Base-by-base conservation (phyloP, 2,329 filamentous ascomycete species). In the Nothomitra cinnamomea region DNA sequence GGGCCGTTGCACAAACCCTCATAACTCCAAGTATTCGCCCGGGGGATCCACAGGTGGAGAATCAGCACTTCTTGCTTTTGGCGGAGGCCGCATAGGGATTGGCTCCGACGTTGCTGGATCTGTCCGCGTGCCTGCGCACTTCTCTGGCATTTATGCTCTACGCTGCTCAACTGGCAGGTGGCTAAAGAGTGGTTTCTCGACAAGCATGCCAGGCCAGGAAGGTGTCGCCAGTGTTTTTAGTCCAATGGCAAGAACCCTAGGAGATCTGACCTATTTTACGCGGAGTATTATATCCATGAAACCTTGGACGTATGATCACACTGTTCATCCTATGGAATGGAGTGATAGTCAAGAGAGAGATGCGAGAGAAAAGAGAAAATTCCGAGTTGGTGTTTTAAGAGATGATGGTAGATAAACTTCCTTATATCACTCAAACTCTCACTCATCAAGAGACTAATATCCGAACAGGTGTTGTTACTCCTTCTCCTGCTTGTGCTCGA, bases 161-260 rank as follows among this genome's bases (percentile, higher is more conserved):
- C 80, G 85, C 36, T 95, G 89, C 68, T 89, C 85, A 2, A 94
- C 86, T 1, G 89, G 90, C 1, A 77, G 89, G 50, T 95, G 89
- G 87, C 87, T 87, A 1, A 94, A 94, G 66, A 75, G 79, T 42
- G 87, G 87, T 8, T 81, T 87, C 64, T 78, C 78, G 57, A 95
- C 89, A 0, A 89, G 84, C 61, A 95, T 95, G 87, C 80, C 85
- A 0, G 90, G 90, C 0, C 88, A 95, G 64, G 90, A 95, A 64
- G 89, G 88, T 0, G 80, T 95, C 32, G 81, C 87, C 0, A 86
- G 83, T 58, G 87, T 95, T 19, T 95, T 89, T 68, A 90, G 85
- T 55, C 89, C 89, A 3, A 95, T 96, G 90, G 79, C 89, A 2
- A 77, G 88, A 53, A 95, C 88, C 0, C 68, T 95, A 55, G 77